phyloP scores from a whole-genome alignment of 2,329 filamentous ascomycete genomes.

The Fusarium graminum region DNA sequence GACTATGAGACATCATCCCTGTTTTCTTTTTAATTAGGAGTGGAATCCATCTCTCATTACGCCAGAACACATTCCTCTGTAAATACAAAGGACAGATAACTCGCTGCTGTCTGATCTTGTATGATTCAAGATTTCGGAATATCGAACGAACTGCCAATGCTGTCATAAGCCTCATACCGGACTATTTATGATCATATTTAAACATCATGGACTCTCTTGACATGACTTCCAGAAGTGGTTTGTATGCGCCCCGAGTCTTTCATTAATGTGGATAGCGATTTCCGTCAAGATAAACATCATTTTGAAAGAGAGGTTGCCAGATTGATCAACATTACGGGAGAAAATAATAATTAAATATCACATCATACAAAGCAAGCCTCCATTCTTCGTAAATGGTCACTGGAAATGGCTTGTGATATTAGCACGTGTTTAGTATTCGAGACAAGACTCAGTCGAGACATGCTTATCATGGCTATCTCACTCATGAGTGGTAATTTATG shows the following conservation, averaged over 20 bases:
- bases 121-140: no score
- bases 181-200: no score
- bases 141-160: no score
- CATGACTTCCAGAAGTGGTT: no score
- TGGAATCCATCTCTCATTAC: background rate
- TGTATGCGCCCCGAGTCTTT: no score
- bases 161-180: no score
- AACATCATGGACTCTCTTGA: no score
- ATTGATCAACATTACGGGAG: no score
- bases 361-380: background rate
- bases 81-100: background rate
- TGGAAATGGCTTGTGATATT: conserved; percentile 20
- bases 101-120: no score
- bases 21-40: no score
- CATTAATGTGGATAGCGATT: no score
- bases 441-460: background rate
- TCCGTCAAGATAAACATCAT: background rate
- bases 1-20: background rate
- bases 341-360: background rate
- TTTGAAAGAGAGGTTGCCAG: background rate
- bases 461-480: conserved; percentile 4
- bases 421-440: conserved; percentile 32
- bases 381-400: conserved; percentile 1
- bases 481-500: conserved; percentile 7
- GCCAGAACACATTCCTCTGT: background rate